These are phyloP conservation scores for Malus hybrid DNA, from an alignment of 331 rosid species.

Conservation along the genomic window DNA sequence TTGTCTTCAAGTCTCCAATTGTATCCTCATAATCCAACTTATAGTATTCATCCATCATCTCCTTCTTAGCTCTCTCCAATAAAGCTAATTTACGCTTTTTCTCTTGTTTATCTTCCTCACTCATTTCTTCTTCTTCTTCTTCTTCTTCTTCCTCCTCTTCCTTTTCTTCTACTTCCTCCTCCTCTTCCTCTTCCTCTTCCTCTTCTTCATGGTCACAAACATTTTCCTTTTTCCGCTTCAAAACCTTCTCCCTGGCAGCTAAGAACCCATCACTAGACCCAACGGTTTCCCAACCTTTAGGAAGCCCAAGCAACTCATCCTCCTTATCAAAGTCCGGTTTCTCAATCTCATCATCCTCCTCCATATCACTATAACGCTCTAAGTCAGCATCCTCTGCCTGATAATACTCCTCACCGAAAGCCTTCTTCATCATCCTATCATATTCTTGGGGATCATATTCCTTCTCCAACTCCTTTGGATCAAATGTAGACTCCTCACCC, in stretches of 20 bases:
- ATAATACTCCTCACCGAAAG: slow-evolving; percentile 68
- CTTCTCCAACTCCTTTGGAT: slow-evolving; percentile 54
- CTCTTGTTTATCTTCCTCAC: slow-evolving; percentile 46
- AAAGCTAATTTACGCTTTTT: slow-evolving; percentile 68
- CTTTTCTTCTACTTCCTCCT: neutral
- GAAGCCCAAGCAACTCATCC: slow-evolving; percentile 81
- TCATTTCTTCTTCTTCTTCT: slow-evolving; percentile 5
- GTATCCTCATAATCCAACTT: slow-evolving; percentile 83
- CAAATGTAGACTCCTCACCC: slow-evolving; percentile 39
- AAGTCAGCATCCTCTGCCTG: slow-evolving; percentile 50
- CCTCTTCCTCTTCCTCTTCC: slow-evolving; percentile 6
- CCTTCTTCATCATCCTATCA: slow-evolving; percentile 74
- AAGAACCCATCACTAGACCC: slow-evolving; percentile 56
- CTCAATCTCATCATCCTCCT: slow-evolving; percentile 42
- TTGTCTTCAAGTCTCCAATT: slow-evolving; percentile 80
- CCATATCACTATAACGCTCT: slow-evolving; percentile 37
- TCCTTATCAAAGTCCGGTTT: slow-evolving; percentile 83
- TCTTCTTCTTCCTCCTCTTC: slow-evolving; percentile 9
- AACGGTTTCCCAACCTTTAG: slow-evolving; percentile 54
- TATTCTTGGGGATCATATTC: slow-evolving; percentile 86
- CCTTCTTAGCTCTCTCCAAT: slow-evolving; percentile 73
- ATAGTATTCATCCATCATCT: slow-evolving; percentile 89
- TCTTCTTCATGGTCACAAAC: slow-evolving; percentile 22
- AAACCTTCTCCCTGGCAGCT: slow-evolving; percentile 54
- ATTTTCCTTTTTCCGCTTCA: slow-evolving; percentile 40